Conservation (phyloP, 2,329 filamentous ascomycete species). For the Tolypocladium tundrense region DNA sequence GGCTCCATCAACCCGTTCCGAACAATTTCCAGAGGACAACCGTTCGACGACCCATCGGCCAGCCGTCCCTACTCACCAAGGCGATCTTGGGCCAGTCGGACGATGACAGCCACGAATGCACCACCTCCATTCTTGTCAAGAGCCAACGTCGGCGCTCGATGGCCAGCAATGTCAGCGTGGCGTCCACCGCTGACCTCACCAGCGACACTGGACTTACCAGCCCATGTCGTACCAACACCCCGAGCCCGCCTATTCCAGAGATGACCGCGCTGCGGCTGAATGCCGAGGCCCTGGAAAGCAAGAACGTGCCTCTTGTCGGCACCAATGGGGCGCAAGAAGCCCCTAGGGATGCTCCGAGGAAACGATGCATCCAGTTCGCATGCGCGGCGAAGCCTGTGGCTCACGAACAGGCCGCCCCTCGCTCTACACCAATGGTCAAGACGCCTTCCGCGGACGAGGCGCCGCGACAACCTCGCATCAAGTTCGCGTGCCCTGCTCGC, state of each 20-base stretch:
- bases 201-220: conserved; percentile 89
- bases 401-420: conserved; percentile 26
- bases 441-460: conserved; percentile 25
- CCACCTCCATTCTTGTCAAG: conserved; percentile 23
- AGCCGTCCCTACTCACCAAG: conserved; percentile 78
- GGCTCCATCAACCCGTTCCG: conserved; percentile 15
- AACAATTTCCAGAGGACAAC: conserved; percentile 35
- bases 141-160: conserved; percentile 50
- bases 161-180: conserved; percentile 68
- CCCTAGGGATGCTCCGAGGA: conserved; percentile 39
- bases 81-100: conserved; percentile 64
- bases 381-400: conserved; percentile 57
- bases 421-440: conserved; percentile 22
- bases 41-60: conserved; percentile 39
- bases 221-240: conserved; percentile 75
- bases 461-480: conserved; percentile 54
- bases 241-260: conserved; percentile 72
- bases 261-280: conserved; percentile 35
- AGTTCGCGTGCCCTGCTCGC: conserved; percentile 61
- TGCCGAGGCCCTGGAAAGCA: conserved; percentile 16
- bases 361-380: conserved; percentile 87
- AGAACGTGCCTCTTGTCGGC: conserved; percentile 13
- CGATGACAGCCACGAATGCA: conserved; percentile 34
- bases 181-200: conserved; percentile 85
- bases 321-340: conserved; percentile 30